Evolutionary conservation across 2,329 filamentous ascomycete species (phyloP), one percentile per base, ranked within the genome.

Genomic region (Waltergamsia citrina): DNA sequence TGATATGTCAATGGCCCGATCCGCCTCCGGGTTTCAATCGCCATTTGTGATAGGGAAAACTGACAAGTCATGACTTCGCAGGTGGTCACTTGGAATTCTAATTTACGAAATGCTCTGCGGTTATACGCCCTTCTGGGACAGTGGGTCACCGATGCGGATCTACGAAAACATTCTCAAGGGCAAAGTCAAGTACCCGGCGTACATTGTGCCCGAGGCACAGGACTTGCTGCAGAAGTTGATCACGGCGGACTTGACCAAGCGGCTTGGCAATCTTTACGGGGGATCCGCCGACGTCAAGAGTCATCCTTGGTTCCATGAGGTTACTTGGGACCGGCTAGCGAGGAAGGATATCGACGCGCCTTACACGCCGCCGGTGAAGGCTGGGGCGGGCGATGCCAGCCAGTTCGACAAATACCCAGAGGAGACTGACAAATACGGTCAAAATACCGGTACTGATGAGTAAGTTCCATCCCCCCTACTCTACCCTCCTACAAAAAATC

Each of bases 71-170:
- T 24, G 16, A 12, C 25, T 30, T 26, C 33, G 34, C 39, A 95
- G 88, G 88, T 98, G 92, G 92, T 96, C 90, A 34, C 71, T 98
- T 38, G 92, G 92, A 29, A 96, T 98, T 54, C 67, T 98, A 47
- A 96, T 98, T 57, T 98, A 95, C 59, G 92, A 98, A 69, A 98
- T 98, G 92, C 75, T 98, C 24, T 96, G 92, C 55, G 92, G 92
- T 19, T 98, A 95, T 62, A 98, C 92, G 5, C 92, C 92, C 5
- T 98, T 98, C 67, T 98, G 92, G 90, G 92, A 98, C 57, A 85
- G 85, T 49, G 92, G 90, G 36, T 94, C 86, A 29, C 90, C 92
- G 3, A 94, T 98, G 77, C 95, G 94, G 63, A 98, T 98, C 52
- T 98, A 98, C 64, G 92, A 98, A 66, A 98, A 98, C 57, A 98